A percentile compares a stretch with the other conserved stretches of the same genome.
These are phyloP conservation scores for Paraglomus brasilianum DNA, from an alignment of 192 early-diverging fungal species.

Conservation along the genomic window DNA sequence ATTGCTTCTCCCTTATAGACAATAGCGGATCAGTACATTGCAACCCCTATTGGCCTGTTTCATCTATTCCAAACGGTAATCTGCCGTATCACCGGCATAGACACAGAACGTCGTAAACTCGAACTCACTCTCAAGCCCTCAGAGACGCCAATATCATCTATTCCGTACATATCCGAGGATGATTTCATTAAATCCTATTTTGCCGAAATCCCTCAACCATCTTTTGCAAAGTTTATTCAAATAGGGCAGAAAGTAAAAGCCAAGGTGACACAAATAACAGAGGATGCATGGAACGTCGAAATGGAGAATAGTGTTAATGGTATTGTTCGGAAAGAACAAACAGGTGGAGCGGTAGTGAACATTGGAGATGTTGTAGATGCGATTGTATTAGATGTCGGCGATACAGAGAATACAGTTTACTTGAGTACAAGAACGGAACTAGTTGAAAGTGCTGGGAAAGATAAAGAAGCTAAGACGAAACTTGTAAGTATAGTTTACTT, in stretches of 20 bases:
- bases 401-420: constrained; percentile 63
- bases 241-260: constrained; percentile 51
- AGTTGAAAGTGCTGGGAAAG: constrained; percentile 31
- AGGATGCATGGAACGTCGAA: constrained; percentile 47
- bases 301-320: constrained; percentile 53
- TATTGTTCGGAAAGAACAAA: constrained; percentile 57
- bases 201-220: constrained; percentile 40
- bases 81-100: constrained; percentile 55
- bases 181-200: constrained; percentile 53
- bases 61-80: constrained; percentile 69
- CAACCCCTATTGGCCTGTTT: constrained; percentile 53
- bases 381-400: constrained; percentile 70
- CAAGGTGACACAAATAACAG: constrained; percentile 46
- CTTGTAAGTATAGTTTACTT: not conserved
- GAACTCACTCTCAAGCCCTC: constrained; percentile 72
- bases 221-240: constrained; percentile 37
- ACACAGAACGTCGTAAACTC: constrained; percentile 47
- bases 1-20: not conserved
- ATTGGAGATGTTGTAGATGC: constrained; percentile 52
- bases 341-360: constrained; percentile 48
- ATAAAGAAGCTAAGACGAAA: constrained; percentile 30
- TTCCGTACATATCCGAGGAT: constrained; percentile 42
- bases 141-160: constrained; percentile 38
- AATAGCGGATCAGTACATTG: constrained; percentile 60
- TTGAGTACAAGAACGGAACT: constrained; percentile 52